Percentiles rank a stretch among this genome's conserved stretches.
Evolutionary conservation across 805 yeast genomes (phyloP).

Genomic region (Myxozyma monticola): DNA sequence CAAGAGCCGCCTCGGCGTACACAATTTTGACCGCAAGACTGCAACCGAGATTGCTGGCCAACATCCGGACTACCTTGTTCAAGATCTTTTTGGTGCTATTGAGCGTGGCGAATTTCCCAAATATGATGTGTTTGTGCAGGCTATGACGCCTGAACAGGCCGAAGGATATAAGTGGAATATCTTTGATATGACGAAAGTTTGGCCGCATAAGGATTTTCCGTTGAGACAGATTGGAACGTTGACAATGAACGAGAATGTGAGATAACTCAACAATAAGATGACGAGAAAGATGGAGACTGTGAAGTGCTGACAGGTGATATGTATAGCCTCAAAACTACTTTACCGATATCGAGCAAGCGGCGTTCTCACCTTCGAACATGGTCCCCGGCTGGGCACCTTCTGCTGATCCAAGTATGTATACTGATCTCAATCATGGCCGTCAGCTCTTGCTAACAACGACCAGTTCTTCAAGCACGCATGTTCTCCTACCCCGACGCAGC

Average conservation of each 20-base stretch:
- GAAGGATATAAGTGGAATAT: conserved; percentile 74
- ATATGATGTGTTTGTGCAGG: conserved; percentile 83
- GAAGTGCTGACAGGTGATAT: neutral
- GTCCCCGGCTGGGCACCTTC: conserved; percentile 81
- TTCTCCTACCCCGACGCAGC: conserved; percentile 85
- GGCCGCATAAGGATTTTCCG: conserved; percentile 89
- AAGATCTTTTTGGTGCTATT: conserved; percentile 76
- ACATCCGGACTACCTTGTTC: conserved; percentile 80
- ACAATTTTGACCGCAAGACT: conserved; percentile 48
- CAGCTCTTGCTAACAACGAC: neutral
- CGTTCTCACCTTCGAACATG: conserved; percentile 82
- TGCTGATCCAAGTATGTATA: conserved; percentile 65
- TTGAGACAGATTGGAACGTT: conserved; percentile 81
- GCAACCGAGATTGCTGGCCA: conserved; percentile 55
- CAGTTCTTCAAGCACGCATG: conserved; percentile 63
- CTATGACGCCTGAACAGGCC: conserved; percentile 83
- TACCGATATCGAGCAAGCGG: conserved; percentile 85
- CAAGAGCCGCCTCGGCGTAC: conserved; percentile 61
- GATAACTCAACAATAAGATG: no score
- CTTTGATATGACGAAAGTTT: conserved; percentile 85
- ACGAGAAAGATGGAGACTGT: no score
- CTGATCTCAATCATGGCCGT: neutral
- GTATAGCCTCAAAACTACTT: conserved; percentile 68
- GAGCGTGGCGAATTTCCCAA: conserved; percentile 76
- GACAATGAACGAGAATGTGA: conserved; percentile 65